phyloP scores from a whole-genome alignment of 179 eudicot species.

The Actinidia polygama region DNA sequence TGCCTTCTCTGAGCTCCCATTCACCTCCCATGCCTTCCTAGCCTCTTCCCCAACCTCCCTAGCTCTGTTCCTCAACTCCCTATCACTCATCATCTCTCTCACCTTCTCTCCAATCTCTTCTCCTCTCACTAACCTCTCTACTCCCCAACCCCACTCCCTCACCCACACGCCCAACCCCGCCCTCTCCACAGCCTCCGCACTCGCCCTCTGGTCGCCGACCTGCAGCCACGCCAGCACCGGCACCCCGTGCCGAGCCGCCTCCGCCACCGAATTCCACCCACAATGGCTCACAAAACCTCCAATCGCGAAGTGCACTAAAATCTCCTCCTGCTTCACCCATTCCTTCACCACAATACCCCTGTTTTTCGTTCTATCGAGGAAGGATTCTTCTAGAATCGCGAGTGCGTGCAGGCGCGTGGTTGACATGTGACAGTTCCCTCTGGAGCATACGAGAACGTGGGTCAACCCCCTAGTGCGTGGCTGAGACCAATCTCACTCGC shows the following conservation, averaged over 20 bases:
- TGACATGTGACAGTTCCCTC: too few relatives aligned
- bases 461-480: too few relatives aligned
- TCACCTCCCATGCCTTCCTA: constrained; percentile 37
- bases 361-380: constrained; percentile 33
- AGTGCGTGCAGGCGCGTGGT: too few relatives aligned
- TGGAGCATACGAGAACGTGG: too few relatives aligned
- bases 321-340: constrained; percentile 66
- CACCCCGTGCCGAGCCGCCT: constrained; percentile 52
- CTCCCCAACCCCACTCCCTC: constrained; percentile 45
- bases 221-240: constrained; percentile 63
- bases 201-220: constrained; percentile 57
- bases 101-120: constrained; percentile 40
- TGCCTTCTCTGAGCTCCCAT: constrained; percentile 42
- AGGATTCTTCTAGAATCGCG: constrained; percentile 40
- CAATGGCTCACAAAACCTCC: constrained; percentile 77
- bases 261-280: constrained; percentile 76
- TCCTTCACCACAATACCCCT: constrained; percentile 53
- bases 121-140: constrained; percentile 34
- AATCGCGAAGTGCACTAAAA: constrained; percentile 46
- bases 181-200: constrained; percentile 47
- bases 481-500: too few relatives aligned
- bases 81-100: constrained; percentile 39
- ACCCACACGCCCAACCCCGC: constrained; percentile 56
- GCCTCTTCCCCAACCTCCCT: constrained; percentile 46
- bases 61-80: constrained; percentile 32